Base-by-base conservation (phyloP, 1,284 basidiomycete genomes). In the Melampsora americana region DNA sequence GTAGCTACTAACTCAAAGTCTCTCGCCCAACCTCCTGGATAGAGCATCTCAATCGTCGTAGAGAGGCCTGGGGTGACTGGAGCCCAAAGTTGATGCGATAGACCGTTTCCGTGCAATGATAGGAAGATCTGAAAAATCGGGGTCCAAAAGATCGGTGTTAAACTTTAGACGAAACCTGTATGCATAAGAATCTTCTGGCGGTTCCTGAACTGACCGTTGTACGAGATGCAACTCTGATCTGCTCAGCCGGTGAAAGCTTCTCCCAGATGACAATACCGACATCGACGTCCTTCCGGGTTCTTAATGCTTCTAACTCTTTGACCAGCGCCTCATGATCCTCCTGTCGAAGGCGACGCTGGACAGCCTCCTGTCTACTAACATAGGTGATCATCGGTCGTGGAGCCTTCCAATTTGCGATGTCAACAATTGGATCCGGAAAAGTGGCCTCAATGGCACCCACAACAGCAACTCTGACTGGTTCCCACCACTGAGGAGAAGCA, bases 1-100 rank as follows among this genome's bases (percentile, higher is more conserved):
- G 88, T 90, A 0, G 84, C 83, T 14, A 83, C 84, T 82, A 83
- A 84, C 81, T 91, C 87, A 81, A 92, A 93, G 82, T 92, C 91
- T 79, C 89, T 87, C 46, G 91, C 89, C 82, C 91, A 93, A 0
- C 91, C 92, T 5, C 83, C 85, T 5, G 90, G 89, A 80, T 85
- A 90, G 84, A 92, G 91, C 59, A 93, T 88, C 83, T 93, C 92
- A 80, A 93, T 90, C 23, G 91, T 89, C 1, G 89, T 87, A 23
- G 89, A 87, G 44, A 87, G 83, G 5, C 53, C 53, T 0, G 86
- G 86, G 0, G 87, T 89, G 0, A 87, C 87, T 4, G 88, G 86
- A 90, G 92, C 90, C 86, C 90, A 88, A 46, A 92, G 85, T 9
- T 91, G 84, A 79, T 91, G 89, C 11, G 90, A 90, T 1, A 92